Conservation (phyloP, 345 rosid genomes). For the Psidium friedrichsthalianum region DNA sequence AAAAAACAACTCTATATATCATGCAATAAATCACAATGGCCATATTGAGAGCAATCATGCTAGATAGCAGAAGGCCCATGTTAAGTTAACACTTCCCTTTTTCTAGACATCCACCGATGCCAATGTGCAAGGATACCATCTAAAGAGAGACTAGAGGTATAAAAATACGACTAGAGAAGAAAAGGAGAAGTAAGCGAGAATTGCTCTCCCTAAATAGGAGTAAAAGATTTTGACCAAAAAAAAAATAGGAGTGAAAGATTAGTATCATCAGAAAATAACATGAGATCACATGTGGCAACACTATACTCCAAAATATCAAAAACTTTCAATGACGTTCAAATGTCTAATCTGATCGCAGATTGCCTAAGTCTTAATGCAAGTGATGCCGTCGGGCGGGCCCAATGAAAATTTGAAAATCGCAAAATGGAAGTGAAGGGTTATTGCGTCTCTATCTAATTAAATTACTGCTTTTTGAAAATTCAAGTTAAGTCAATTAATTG, state of each 20-base stretch:
- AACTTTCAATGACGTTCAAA: background rate
- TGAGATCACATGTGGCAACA: background rate
- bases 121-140: background rate
- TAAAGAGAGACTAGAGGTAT: background rate
- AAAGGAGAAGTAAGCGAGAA: background rate
- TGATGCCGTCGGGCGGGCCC: background rate
- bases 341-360: background rate
- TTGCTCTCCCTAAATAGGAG: background rate
- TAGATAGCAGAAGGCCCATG: background rate
- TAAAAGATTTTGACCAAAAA: background rate
- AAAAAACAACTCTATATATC: background rate
- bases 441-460: background rate
- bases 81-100: background rate
- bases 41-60: background rate
- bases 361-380: background rate
- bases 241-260: background rate
- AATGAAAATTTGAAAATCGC: background rate
- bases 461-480: background rate
- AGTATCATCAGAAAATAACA: background rate
- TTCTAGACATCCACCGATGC: background rate
- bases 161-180: background rate
- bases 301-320: background rate
- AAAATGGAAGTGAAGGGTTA: background rate
- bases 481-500: background rate
- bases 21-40: background rate